Evolutionary conservation across 176 grass and related monocot genomes (phyloP).

Genomic region (Aegilops tauschii): DNA sequence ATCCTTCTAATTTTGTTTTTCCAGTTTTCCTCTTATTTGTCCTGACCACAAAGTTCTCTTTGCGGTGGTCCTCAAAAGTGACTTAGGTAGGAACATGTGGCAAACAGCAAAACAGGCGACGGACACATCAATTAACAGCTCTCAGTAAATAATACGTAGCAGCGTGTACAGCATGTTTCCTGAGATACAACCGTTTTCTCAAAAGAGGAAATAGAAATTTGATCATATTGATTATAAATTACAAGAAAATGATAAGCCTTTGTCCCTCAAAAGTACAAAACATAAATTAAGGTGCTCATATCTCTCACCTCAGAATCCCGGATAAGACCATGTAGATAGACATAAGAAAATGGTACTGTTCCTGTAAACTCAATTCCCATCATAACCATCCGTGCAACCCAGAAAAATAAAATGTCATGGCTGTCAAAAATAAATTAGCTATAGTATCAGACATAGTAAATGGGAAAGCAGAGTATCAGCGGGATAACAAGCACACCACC

Average conservation of each 20-base stretch:
- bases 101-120: background rate
- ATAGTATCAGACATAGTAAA: conserved; percentile 25
- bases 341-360: conserved; percentile 83
- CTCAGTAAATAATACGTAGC: background rate
- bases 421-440: conserved; percentile 47
- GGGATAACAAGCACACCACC: background rate
- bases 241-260: conserved; percentile 11
- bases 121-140: background rate
- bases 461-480: conserved; percentile 5
- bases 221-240: background rate
- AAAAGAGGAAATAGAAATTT: conserved; percentile 22
- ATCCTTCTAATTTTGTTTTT: background rate
- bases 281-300: conserved; percentile 2
- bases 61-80: background rate
- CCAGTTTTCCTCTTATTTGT: background rate
- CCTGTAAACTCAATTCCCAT: conserved; percentile 98
- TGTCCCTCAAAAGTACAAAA: conserved; percentile 6
- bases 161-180: background rate
- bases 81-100: background rate
- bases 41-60: background rate
- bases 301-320: conserved; percentile 83
- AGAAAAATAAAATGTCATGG: conserved; percentile 99
- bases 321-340: conserved; percentile 98
- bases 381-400: conserved; percentile 99
- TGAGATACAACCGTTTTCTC: background rate